phyloP scores from a whole-genome alignment of 768 basidiomycete species.

The Mycena maculata region DNA sequence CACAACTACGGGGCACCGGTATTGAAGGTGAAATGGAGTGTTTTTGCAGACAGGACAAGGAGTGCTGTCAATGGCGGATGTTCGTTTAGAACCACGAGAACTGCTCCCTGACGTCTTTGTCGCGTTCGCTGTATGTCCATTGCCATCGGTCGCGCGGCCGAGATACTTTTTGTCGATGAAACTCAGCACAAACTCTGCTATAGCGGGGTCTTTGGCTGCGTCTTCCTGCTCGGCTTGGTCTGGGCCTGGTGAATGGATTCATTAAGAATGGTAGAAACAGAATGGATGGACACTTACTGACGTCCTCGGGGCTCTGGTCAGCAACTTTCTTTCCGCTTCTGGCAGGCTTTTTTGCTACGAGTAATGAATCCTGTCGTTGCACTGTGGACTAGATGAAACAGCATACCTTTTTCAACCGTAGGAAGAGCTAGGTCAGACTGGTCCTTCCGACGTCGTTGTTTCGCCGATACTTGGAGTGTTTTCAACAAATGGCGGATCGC shows the following conservation, averaged over 20 bases:
- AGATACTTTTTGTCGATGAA: not conserved
- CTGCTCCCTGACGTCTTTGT: not conserved
- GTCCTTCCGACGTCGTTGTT: not conserved
- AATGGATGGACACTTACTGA: conserved; percentile 24
- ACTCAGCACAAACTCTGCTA: conserved; percentile 8
- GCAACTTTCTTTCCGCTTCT: conserved; percentile 21
- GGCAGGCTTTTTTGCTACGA: conserved; percentile 14
- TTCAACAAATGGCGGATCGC: not conserved
- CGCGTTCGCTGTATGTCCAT: not conserved
- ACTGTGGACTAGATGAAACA: not conserved
- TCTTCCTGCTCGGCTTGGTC: not conserved
- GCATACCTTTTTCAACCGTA: conserved; percentile 14
- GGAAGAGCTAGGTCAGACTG: not conserved
- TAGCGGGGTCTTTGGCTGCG: not conserved
- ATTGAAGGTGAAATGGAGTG: conserved; percentile 59
- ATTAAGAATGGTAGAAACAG: conserved; percentile 3
- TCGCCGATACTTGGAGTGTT: not conserved
- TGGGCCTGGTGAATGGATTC: not conserved
- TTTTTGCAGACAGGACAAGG: conserved; percentile 60
- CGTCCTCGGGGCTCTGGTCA: conserved; percentile 13
- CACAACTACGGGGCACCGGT: conserved; percentile 60
- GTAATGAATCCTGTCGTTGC: not conserved
- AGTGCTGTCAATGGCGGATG: not conserved
- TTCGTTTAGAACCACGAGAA: not conserved
- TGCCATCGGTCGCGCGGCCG: not conserved